Conservation (phyloP, 2,329 filamentous ascomycete species). For the Coniochaeta ligniaria region DNA sequence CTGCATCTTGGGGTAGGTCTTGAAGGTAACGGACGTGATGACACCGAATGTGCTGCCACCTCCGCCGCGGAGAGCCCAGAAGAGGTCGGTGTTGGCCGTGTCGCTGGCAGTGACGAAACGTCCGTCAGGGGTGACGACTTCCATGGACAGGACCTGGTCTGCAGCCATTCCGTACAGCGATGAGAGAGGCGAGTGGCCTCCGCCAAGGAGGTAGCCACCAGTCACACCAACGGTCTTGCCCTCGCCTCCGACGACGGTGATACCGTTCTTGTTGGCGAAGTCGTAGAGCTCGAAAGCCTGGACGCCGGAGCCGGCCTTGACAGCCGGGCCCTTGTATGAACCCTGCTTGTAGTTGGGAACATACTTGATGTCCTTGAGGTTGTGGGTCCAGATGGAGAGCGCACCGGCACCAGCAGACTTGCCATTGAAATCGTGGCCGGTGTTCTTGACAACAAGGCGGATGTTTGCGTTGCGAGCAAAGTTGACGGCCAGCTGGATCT, state of each 20-base stretch:
- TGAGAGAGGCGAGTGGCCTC: conserved; percentile 47
- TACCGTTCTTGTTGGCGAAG: conserved; percentile 34
- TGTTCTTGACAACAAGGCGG: conserved; percentile 44
- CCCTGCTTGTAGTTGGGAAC: conserved; percentile 16
- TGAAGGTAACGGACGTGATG: conserved; percentile 18
- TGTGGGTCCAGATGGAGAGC: conserved; percentile 29
- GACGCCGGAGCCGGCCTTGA: conserved; percentile 49
- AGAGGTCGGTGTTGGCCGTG: conserved; percentile 35
- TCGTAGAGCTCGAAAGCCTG: conserved; percentile 44
- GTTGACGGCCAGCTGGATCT: conserved; percentile 36
- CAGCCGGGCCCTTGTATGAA: conserved; percentile 36
- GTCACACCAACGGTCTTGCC: conserved; percentile 44
- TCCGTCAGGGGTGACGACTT: conserved; percentile 39
- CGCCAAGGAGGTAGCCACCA: conserved; percentile 40
- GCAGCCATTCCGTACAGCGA: conserved; percentile 40
- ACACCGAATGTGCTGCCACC: conserved; percentile 28
- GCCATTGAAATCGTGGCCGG: conserved; percentile 40
- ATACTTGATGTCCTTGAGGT: conserved; percentile 22
- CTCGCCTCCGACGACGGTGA: conserved; percentile 45
- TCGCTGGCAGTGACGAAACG: conserved; percentile 30
- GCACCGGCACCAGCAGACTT: conserved; percentile 27
- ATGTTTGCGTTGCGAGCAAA: conserved; percentile 38
- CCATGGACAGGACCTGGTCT: conserved; percentile 40
- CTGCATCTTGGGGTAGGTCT: conserved; percentile 13
- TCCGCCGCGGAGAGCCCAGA: conserved; percentile 40